phyloP scores from a whole-genome alignment of 2,329 filamentous ascomycete genomes.

The Pseudocercospora ulei region DNA sequence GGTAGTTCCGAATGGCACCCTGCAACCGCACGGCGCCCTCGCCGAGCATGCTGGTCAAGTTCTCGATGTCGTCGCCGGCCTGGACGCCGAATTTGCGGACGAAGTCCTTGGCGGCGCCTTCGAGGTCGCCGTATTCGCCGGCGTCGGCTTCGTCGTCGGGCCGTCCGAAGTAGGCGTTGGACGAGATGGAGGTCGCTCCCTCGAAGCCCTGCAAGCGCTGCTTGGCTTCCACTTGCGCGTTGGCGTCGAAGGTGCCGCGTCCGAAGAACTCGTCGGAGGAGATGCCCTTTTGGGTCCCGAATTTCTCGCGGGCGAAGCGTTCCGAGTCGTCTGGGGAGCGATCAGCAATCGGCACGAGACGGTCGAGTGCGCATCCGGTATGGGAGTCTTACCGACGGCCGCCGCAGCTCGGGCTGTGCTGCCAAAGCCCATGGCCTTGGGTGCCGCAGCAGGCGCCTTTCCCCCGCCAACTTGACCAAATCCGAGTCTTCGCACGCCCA shows the following conservation, averaged over 20 bases:
- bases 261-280: conserved; percentile 98
- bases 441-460: conserved; percentile 41
- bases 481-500: conserved; percentile 74
- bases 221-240: conserved; percentile 75
- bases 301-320: conserved; percentile 75
- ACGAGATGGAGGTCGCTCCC: conserved; percentile 82
- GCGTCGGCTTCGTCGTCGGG: conserved; percentile 62
- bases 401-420: conserved; percentile 52
- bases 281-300: conserved; percentile 87
- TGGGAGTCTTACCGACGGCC: conserved; percentile 49
- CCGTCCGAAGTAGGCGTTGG: conserved; percentile 93
- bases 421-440: conserved; percentile 70
- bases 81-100: conserved; percentile 91
- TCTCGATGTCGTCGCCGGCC: conserved; percentile 90
- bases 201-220: conserved; percentile 81
- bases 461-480: conserved; percentile 71
- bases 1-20: conserved; percentile 44
- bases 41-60: conserved; percentile 69
- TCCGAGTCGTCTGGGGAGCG: conserved; percentile 56
- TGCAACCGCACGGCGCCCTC: conserved; percentile 79
- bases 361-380: conserved; percentile 1
- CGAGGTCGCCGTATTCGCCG: conserved; percentile 70
- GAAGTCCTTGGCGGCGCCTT: conserved; percentile 91
- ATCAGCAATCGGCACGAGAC: neutral
- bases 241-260: conserved; percentile 73